These are phyloP conservation scores for Erythrophleum fordii DNA, from an alignment of 306 rosid species.

Conservation along the genomic window DNA sequence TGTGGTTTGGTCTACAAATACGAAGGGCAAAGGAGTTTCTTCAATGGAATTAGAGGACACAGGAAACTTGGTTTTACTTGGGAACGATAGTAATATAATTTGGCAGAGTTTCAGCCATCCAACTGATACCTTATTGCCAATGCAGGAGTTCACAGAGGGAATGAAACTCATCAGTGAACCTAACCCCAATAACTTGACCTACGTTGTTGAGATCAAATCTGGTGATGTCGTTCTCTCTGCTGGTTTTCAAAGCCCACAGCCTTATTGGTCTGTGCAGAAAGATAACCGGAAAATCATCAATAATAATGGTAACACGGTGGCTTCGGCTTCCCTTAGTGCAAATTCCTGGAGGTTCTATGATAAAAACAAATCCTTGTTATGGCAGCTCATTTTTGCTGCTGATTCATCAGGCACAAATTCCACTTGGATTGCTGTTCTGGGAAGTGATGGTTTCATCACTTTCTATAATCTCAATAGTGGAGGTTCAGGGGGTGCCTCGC, in stretches of 20 bases:
- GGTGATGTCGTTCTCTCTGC: slow-evolving; percentile 72
- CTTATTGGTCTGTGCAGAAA: slow-evolving; percentile 81
- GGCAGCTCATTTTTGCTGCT: slow-evolving; percentile 67
- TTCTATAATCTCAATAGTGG: slow-evolving; percentile 60
- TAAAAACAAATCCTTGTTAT: slow-evolving; percentile 54
- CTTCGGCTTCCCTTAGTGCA: slow-evolving; percentile 54
- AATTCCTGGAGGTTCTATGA: slow-evolving; percentile 91
- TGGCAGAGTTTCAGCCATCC: slow-evolving; percentile 96
- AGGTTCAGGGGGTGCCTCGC: slow-evolving; percentile 43
- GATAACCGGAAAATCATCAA: slow-evolving; percentile 65
- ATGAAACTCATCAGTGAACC: slow-evolving; percentile 73
- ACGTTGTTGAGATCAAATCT: slow-evolving; percentile 71
- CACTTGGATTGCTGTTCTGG: slow-evolving; percentile 80
- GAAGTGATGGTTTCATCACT: slow-evolving; percentile 70
- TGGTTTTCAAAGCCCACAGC: slow-evolving; percentile 68
- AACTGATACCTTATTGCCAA: slow-evolving; percentile 73
- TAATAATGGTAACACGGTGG: slow-evolving; percentile 51
- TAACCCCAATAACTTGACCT: slow-evolving; percentile 52
- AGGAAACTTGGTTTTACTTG: slow-evolving; percentile 78
- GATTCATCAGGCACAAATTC: slow-evolving; percentile 39
- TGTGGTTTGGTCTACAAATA: slow-evolving; percentile 69
- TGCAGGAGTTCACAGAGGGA: slow-evolving; percentile 74
- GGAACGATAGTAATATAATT: slow-evolving; percentile 44
- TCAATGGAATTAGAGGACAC: slow-evolving; percentile 65
- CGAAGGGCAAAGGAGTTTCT: slow-evolving; percentile 58